Percentiles rank a stretch among this genome's conserved stretches.
phyloP scores from a whole-genome alignment of 805 yeast species.

The Lipomyces mesembrius region DNA sequence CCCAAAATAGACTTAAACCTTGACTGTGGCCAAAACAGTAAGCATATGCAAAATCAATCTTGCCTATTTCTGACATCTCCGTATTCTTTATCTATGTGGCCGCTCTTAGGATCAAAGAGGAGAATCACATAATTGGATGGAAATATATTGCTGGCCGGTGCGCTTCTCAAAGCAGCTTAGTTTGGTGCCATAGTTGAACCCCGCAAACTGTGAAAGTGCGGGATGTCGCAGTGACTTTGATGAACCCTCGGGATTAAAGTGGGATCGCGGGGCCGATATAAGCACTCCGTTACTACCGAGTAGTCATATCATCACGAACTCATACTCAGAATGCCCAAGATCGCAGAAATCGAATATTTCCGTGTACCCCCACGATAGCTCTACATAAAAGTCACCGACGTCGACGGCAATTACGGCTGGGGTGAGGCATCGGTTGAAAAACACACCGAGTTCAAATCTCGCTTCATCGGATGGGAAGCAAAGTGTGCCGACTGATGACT shows the following conservation, averaged over 20 bases:
- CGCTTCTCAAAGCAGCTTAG: neutral
- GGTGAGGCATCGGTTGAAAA: constrained; percentile 46
- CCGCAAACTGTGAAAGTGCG: neutral
- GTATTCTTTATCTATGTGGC: too few relatives aligned
- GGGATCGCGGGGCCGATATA: neutral
- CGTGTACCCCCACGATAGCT: constrained; percentile 45
- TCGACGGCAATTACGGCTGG: constrained; percentile 43
- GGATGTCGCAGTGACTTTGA: neutral
- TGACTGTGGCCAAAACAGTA: too few relatives aligned
- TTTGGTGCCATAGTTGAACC: neutral
- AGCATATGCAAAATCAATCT: too few relatives aligned
- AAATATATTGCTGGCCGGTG: neutral
- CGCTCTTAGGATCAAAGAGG: neutral
- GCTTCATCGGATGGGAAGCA: constrained; percentile 46
- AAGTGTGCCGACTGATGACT: constrained; percentile 1
- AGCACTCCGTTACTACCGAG: neutral
- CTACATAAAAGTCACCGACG: constrained; percentile 42
- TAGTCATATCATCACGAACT: neutral
- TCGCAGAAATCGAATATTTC: constrained; percentile 40
- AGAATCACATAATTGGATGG: too few relatives aligned
- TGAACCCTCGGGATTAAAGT: neutral
- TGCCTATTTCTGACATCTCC: too few relatives aligned
- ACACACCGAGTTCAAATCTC: constrained; percentile 42
- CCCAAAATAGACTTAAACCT: too few relatives aligned
- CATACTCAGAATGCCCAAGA: constrained; percentile 14